phyloP scores from a whole-genome alignment of 1,139 yeast genomes.

The Sugiyamaella xylanicola region DNA sequence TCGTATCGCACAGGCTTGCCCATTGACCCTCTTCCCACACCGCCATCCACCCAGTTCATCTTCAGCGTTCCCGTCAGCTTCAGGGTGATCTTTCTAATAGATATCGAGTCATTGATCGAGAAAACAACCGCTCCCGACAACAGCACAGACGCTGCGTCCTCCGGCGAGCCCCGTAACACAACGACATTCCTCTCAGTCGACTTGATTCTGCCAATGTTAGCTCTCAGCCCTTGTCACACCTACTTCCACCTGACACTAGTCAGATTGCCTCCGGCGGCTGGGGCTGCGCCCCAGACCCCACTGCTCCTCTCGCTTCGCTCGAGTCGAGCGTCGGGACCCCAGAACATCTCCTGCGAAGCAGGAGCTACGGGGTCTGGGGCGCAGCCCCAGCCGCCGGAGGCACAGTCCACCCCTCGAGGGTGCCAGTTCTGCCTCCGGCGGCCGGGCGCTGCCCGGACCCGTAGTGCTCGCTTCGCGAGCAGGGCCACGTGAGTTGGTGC shows the following conservation, averaged over 20 bases:
- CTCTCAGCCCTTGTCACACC: not conserved
- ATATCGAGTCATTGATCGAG: conserved; percentile 73
- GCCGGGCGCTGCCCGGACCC: not conserved
- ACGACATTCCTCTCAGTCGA: conserved; percentile 70
- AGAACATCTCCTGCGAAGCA: not conserved
- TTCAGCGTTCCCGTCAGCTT: conserved; percentile 66
- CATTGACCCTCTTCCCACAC: conserved; percentile 49
- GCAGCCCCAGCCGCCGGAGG: not conserved
- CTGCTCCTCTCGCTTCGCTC: not conserved
- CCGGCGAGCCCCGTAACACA: conserved; percentile 73
- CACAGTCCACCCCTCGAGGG: not conserved
- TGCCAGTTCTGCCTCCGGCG: not conserved
- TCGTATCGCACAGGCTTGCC: conserved; percentile 62
- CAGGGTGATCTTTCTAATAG: conserved; percentile 63
- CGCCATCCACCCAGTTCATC: conserved; percentile 45
- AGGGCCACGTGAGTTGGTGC: not conserved
- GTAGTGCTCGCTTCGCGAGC: not conserved
- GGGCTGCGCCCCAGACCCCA: not conserved
- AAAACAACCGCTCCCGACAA: conserved; percentile 78
- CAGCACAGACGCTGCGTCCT: conserved; percentile 76
- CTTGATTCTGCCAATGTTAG: conserved; percentile 25
- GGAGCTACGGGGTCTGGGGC: not conserved
- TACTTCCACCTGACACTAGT: too few relatives aligned
- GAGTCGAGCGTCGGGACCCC: not conserved
- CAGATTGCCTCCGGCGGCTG: not conserved